A percentile compares a stretch with the other conserved stretches of the same genome.
Evolutionary conservation across 208 protist genomes (phyloP).

Genomic region (Leishmania tarentolae): DNA sequence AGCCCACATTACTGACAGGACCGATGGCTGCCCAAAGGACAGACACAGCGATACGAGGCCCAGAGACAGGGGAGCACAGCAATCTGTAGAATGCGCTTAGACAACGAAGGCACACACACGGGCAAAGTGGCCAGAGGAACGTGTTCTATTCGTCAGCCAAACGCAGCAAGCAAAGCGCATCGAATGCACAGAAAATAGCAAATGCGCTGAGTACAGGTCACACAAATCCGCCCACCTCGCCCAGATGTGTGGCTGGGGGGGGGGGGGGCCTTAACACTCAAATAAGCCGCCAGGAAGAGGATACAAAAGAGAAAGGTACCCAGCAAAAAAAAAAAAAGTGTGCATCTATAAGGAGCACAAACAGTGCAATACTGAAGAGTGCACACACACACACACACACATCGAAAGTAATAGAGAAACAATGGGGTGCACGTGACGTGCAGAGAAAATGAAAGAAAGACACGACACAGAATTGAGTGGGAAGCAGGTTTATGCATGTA

Average conservation of each 20-base stretch:
- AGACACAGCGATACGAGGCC: not conserved
- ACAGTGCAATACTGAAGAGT: not conserved
- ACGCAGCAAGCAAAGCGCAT: too few species aligned
- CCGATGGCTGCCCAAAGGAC: not conserved
- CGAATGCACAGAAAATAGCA: not conserved
- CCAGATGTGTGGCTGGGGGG: not conserved
- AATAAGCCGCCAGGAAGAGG: not conserved
- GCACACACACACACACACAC: not conserved
- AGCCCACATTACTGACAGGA: not conserved
- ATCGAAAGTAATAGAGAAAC: not conserved
- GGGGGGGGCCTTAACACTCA: not conserved
- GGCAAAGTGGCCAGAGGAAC: not conserved
- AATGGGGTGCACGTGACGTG: not conserved
- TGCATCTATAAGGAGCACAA: not conserved
- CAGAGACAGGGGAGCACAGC: not conserved
- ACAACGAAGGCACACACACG: not conserved
- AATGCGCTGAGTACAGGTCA: not conserved
- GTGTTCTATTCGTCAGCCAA: too few species aligned
- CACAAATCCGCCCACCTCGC: too few species aligned
- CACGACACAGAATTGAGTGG: not conserved
- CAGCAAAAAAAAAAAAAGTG: accelerated
- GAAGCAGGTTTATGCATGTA: not conserved
- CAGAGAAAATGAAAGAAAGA: not conserved
- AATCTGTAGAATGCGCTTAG: not conserved
- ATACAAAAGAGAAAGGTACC: not conserved